Percentiles rank a stretch among this genome's conserved stretches.
Conservation (phyloP, 2,329 filamentous ascomycete species). For the Epichloe hybrida region DNA sequence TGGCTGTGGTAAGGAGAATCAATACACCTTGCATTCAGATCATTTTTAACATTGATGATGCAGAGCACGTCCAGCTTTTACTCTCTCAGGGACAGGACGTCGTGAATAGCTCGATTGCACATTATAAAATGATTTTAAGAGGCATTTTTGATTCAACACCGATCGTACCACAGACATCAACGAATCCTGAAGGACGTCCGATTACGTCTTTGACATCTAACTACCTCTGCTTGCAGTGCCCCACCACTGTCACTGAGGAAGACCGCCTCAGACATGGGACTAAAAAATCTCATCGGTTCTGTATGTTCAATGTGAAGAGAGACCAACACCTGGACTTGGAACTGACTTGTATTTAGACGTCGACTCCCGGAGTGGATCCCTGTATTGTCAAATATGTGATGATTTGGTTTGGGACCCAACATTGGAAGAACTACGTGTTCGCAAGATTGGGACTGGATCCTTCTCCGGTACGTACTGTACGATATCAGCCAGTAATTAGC, state of each 20-base stretch:
- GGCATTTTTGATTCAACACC: conserved; percentile 56
- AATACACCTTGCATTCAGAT: neutral
- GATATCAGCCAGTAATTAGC: neutral
- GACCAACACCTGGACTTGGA: neutral
- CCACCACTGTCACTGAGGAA: conserved; percentile 51
- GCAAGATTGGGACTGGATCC: conserved; percentile 53
- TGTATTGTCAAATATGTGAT: conserved; percentile 72
- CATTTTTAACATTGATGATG: neutral
- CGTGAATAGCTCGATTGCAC: conserved; percentile 53
- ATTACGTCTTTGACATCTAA: conserved; percentile 52
- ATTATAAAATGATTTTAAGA: conserved; percentile 60
- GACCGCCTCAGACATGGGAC: conserved; percentile 53
- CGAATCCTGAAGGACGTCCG: conserved; percentile 39
- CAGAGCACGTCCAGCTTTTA: conserved; percentile 61
- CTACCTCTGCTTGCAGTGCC: conserved; percentile 62
- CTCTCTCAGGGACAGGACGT: conserved; percentile 47
- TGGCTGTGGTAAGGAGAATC: conserved; percentile 42
- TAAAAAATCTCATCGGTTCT: conserved; percentile 64
- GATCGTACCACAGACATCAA: conserved; percentile 52
- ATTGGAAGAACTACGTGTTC: conserved; percentile 59
- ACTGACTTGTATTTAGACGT: conserved; percentile 42
- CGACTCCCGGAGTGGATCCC: conserved; percentile 58
- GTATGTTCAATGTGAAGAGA: conserved; percentile 30
- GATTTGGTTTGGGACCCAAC: conserved; percentile 76
- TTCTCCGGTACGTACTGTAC: conserved; percentile 38